phyloP scores from a whole-genome alignment of 768 basidiomycete genomes.

The Termitomyces sp. region DNA sequence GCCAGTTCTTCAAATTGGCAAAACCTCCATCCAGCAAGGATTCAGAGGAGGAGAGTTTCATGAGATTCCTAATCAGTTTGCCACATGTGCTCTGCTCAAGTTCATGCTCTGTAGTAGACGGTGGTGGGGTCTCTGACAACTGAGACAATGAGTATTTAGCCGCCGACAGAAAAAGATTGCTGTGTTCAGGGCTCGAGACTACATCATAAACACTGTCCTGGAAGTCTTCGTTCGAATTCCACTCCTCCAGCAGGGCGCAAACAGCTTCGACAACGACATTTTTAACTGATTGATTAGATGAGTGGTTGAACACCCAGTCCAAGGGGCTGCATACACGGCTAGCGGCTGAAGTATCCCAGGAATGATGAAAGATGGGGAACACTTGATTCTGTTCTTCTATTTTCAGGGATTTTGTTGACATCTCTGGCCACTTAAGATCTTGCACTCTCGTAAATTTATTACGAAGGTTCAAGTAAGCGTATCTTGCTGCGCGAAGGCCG shows the following conservation, averaged over 20 bases:
- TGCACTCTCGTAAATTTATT: background rate
- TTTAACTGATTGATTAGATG: background rate
- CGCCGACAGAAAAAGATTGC: background rate
- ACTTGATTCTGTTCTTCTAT: background rate
- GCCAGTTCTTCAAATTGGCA: too few species aligned
- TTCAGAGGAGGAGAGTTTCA: too few species aligned
- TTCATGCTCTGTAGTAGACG: background rate
- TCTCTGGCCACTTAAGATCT: background rate
- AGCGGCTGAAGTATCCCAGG: background rate
- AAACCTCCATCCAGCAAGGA: too few species aligned
- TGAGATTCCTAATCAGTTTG: background rate
- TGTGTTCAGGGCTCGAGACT: background rate
- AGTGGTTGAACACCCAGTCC: background rate
- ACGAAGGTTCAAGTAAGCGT: too few species aligned
- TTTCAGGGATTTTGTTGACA: background rate
- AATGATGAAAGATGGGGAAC: background rate
- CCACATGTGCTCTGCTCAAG: background rate
- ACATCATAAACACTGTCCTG: background rate
- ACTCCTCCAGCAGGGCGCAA: background rate
- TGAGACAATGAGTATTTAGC: background rate
- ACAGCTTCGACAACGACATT: background rate
- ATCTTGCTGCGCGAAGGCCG: background rate
- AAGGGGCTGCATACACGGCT: background rate
- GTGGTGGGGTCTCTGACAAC: background rate
- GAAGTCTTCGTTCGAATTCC: background rate